Conservation (phyloP, 805 yeast species). For the Kuraishia ogatae region DNA sequence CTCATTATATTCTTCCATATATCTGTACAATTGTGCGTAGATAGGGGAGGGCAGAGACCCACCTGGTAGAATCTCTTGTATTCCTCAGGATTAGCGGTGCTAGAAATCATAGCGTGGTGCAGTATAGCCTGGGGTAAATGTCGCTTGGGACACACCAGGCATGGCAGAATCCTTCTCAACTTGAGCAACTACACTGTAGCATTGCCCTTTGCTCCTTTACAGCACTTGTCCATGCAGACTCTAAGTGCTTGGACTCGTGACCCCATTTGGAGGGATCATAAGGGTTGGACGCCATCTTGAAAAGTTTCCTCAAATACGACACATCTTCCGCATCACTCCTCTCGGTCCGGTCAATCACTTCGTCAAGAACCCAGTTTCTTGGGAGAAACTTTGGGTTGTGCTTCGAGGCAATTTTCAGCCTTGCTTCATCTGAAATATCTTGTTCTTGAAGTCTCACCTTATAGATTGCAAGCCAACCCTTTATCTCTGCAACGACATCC, state of each 20-base stretch:
- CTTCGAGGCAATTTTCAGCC: slow-evolving; percentile 31
- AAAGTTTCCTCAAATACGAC: slow-evolving; percentile 47
- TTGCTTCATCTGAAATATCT: slow-evolving; percentile 24
- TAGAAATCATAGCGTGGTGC: too few relatives aligned
- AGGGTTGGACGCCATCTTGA: slow-evolving; percentile 70
- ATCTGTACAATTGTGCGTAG: too few relatives aligned
- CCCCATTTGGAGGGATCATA: slow-evolving; percentile 66
- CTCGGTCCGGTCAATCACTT: slow-evolving; percentile 55
- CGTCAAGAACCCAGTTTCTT: slow-evolving; percentile 78
- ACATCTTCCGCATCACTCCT: slow-evolving; percentile 45
- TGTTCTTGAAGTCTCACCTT: slow-evolving; percentile 32
- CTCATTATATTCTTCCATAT: too few relatives aligned
- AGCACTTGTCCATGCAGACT: slow-evolving; percentile 45
- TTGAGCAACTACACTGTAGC: slow-evolving; percentile 70
- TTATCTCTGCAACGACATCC: slow-evolving; percentile 31
- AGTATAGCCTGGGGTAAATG: too few relatives aligned
- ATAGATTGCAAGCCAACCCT: slow-evolving; percentile 47
- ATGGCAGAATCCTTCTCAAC: slow-evolving; percentile 9
- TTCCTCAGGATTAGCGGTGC: too few relatives aligned
- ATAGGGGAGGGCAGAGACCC: too few relatives aligned
- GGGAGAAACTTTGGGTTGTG: slow-evolving; percentile 79
- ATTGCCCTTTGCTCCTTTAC: slow-evolving; percentile 46
- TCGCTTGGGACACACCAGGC: not conserved
- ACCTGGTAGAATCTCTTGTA: too few relatives aligned
- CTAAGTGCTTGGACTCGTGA: slow-evolving; percentile 48